Conservation (phyloP, 176 grass and related monocot genomes). For the Elymus sibiricus region DNA sequence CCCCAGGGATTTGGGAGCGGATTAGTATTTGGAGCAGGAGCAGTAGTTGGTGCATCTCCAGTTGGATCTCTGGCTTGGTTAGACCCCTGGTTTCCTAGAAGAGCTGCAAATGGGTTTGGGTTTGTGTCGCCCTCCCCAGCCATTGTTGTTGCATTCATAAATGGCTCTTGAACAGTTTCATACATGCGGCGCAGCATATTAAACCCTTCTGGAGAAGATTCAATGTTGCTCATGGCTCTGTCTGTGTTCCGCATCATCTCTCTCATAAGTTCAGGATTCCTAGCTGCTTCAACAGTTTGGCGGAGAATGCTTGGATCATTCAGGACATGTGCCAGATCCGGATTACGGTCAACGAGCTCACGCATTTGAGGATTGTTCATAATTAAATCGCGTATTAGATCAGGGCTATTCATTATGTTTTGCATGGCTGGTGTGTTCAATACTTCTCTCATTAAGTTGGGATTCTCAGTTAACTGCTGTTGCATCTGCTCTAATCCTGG, state of each 20-base stretch:
- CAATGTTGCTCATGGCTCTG: slow-evolving; percentile 87
- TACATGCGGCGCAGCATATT: slow-evolving; percentile 88
- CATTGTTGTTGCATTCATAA: slow-evolving; percentile 81
- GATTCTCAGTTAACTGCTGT: slow-evolving; percentile 70
- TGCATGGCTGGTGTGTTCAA: slow-evolving; percentile 76
- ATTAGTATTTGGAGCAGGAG: slow-evolving; percentile 71
- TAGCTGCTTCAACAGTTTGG: slow-evolving; percentile 77
- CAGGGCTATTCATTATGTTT: slow-evolving; percentile 70
- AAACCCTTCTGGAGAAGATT: slow-evolving; percentile 82
- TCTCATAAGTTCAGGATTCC: slow-evolving; percentile 84
- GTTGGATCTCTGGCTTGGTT: slow-evolving; percentile 52
- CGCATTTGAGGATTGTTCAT: slow-evolving; percentile 96
- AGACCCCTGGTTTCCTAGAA: slow-evolving; percentile 54
- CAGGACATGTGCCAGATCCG: slow-evolving; percentile 74
- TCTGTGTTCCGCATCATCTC: slow-evolving; percentile 93
- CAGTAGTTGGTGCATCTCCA: slow-evolving; percentile 35
- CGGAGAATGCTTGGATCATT: slow-evolving; percentile 77
- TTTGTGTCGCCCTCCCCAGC: slow-evolving; percentile 51
- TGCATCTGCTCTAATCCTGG: slow-evolving; percentile 69
- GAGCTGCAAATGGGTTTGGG: slow-evolving; percentile 63
- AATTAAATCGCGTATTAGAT: slow-evolving; percentile 66
- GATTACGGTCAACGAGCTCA: slow-evolving; percentile 82
- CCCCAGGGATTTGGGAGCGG: slow-evolving; percentile 84
- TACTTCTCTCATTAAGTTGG: slow-evolving; percentile 75
- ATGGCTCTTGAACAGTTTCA: slow-evolving; percentile 84